Conservation (phyloP, 1,284 basidiomycete genomes). For the Sanghuangporus baumii region DNA sequence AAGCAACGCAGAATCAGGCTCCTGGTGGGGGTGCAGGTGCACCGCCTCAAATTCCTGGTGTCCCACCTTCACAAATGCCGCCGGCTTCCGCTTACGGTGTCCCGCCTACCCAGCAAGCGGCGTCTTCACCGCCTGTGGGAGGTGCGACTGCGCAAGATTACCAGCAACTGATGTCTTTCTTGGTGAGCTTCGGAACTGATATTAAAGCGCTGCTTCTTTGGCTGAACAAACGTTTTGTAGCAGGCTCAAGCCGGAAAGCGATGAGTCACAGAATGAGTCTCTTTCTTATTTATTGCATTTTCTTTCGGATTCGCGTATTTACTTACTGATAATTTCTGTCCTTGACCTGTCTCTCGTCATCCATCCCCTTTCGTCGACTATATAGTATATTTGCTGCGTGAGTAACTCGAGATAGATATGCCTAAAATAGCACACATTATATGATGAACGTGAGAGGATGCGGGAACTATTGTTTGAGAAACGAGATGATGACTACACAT, state of each 20-base stretch:
- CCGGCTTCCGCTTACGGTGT: constrained; percentile 1
- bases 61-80: constrained; percentile 28
- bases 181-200: constrained; percentile 33
- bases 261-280: neutral
- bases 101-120: constrained; percentile 28
- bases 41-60: constrained; percentile 24
- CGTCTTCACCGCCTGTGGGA: constrained; percentile 14
- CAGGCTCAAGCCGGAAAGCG: constrained; percentile 11
- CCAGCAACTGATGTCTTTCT: constrained; percentile 50
- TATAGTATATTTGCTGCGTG: neutral
- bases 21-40: constrained; percentile 23
- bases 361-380: neutral
- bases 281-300: neutral
- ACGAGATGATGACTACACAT: neutral
- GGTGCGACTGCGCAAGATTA: constrained; percentile 32
- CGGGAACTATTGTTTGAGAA: neutral
- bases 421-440: neutral
- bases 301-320: neutral
- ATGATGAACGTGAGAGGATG: neutral
- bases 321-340: neutral
- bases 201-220: neutral
- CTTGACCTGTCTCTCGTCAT: neutral
- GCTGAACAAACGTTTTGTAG: neutral
- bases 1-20: constrained; percentile 30
- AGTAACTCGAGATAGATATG: neutral